Base-by-base conservation (phyloP, 2,329 filamentous ascomycete genomes). In the Pseudogymnoascus sp. region DNA sequence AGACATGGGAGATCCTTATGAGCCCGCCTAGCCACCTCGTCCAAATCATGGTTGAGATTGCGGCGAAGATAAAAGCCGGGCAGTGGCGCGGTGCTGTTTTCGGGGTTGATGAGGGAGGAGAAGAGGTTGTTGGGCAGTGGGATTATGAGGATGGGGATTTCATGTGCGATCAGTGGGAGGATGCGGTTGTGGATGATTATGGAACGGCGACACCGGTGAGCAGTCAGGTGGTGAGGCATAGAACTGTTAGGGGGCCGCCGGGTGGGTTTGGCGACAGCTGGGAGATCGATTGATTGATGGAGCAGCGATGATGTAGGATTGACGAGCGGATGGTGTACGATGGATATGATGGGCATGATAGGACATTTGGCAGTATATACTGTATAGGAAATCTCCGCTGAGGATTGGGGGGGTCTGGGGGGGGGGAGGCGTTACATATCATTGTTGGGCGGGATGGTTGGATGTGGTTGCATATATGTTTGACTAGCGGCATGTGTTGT, bases 11-110 rank as follows among this genome's bases (percentile, higher is more conserved):
- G 61, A 82, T 95, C 31, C 81, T 96, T 3, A 78, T 96, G 12
- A 86, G 89, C 0, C 91, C 91, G n/a, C 91, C 93, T 0, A 84
- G 88, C 35, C 86, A 93, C 69, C 82, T 96, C 1, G 83, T 96
- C 37, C 81, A 85, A 26, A 79, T 96, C 41, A 92, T 96, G 81
- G 82, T 96, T 4, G 86, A 86, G 63, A 90, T 96, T 63, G 90
- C 92, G 0, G 87, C 89, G 0, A 86, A 84, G 66, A 91, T 96
- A 66, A 83, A 87, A 1, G 80, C 80, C 31, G 84, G 83, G 16
- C 81, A 84, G 76, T 86, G 82, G 87, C 78, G 83, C 70, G 89
- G 84, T 66, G 75, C 83, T 68, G 78, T 85, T 61, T 80, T 81
- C 60, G 83, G 83, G 10, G 76, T 79, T 61, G 79, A 79, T 33